Percentiles rank a stretch among this genome's conserved stretches.
Conservation (phyloP, 148 eudicot genomes). For the Rhododendron henanense region DNA sequence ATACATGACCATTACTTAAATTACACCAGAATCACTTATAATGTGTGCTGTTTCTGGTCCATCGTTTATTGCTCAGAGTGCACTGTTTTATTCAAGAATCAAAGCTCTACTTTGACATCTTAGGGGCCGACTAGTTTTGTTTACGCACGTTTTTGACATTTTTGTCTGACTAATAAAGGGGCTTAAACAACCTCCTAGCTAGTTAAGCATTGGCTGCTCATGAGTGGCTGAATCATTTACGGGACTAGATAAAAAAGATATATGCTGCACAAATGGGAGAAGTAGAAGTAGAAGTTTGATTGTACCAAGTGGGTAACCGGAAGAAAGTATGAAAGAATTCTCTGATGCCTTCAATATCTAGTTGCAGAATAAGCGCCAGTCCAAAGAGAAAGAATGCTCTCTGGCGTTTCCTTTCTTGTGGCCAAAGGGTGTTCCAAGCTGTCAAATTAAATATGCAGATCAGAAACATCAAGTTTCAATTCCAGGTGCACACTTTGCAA, state of each 20-base stretch:
- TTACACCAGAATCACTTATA: neutral
- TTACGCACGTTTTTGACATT: neutral
- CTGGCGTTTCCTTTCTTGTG: conserved; percentile 94
- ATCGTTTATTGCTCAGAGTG: neutral
- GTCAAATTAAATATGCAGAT: neutral
- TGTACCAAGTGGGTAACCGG: conserved; percentile 84
- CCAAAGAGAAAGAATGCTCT: conserved; percentile 96
- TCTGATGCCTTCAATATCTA: conserved; percentile 84
- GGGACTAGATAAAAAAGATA: neutral
- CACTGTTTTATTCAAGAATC: neutral
- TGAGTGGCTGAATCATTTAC: neutral
- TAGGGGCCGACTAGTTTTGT: neutral
- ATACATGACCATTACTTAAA: neutral
- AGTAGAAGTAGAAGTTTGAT: neutral
- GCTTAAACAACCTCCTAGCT: neutral
- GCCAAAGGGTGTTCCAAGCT: conserved; percentile 99
- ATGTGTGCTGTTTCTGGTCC: neutral
- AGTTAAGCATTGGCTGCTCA: neutral
- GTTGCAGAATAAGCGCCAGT: conserved; percentile 80
- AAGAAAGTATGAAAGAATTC: conserved; percentile 85
- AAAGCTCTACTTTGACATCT: neutral
- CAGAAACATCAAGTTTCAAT: neutral
- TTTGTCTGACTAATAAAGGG: neutral
- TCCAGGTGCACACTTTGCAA: neutral
- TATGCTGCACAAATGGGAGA: neutral